A percentile compares a stretch with the other conserved stretches of the same genome.
Evolutionary conservation across 768 basidiomycete genomes (phyloP).

Genomic region (Dendrothele bispora): DNA sequence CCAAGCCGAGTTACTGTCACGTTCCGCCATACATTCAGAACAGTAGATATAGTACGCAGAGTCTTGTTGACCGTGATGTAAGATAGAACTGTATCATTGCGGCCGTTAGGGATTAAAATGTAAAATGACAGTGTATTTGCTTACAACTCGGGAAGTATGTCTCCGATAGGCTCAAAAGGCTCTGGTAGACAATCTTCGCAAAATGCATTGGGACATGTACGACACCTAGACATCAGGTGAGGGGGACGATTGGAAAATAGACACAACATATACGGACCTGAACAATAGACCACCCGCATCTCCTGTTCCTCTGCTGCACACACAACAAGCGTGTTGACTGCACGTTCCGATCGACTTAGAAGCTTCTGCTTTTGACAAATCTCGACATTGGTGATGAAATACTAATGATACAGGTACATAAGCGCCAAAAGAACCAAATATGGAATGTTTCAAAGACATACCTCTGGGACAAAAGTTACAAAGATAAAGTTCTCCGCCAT

Average conservation of each 20-base stretch:
- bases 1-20: constrained; percentile 29
- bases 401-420: constrained; percentile 33
- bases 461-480: constrained; percentile 58
- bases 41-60: constrained; percentile 51
- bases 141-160: constrained; percentile 58
- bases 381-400: constrained; percentile 53
- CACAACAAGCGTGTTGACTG: constrained; percentile 49
- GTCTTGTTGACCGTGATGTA: constrained; percentile 31
- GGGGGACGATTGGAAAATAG: too few relatives aligned
- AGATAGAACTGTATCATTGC: constrained; percentile 30
- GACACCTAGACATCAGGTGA: constrained; percentile 40
- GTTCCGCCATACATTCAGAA: constrained; percentile 43
- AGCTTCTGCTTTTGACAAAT: constrained; percentile 30
- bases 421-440: background rate
- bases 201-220: constrained; percentile 57
- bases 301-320: constrained; percentile 41
- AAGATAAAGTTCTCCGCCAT: constrained; percentile 53
- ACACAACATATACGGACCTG: constrained; percentile 36
- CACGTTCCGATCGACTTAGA: constrained; percentile 33
- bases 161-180: constrained; percentile 52
- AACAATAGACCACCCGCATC: constrained; percentile 61
- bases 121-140: too few relatives aligned
- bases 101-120: background rate
- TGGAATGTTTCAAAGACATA: too few relatives aligned
- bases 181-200: constrained; percentile 65